Percentiles rank a stretch among this genome's conserved stretches.
Evolutionary conservation across 1,284 basidiomycete species (phyloP).

Genomic region (Trichosporon ovoides): DNA sequence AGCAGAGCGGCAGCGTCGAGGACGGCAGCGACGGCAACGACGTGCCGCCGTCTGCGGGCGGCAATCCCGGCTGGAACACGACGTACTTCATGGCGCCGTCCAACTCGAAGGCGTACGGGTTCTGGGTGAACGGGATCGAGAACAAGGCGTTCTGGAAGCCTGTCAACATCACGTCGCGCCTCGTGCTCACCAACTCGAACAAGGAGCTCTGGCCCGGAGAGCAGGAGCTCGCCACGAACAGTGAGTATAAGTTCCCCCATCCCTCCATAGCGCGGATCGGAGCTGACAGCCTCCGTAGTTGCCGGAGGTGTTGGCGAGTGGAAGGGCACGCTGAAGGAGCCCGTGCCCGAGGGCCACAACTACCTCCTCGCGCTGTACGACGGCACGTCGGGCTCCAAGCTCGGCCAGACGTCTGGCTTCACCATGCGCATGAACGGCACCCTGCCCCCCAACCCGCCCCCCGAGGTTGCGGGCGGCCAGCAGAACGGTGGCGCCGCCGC

Average conservation of each 20-base stretch:
- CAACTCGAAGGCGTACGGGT: slow-evolving; percentile 11
- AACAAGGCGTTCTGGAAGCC: slow-evolving; percentile 16
- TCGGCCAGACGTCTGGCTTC: not conserved
- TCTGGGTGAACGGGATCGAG: slow-evolving; percentile 18
- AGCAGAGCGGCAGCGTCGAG: not conserved
- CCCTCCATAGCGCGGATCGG: too few species aligned
- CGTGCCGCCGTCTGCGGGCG: not conserved
- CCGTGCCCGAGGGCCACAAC: not conserved
- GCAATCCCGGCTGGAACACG: slow-evolving; percentile 8
- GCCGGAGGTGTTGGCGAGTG: slow-evolving; percentile 1
- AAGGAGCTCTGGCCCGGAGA: not conserved
- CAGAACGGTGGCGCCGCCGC: not conserved
- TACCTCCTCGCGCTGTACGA: slow-evolving; percentile 1
- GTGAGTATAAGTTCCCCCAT: too few species aligned
- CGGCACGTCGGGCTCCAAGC: not conserved
- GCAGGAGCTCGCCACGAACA: not conserved
- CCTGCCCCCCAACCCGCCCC: not conserved
- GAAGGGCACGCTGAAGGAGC: not conserved
- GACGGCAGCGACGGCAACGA: not conserved
- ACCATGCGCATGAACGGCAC: not conserved
- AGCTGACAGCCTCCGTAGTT: not conserved
- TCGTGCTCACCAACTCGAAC: slow-evolving; percentile 14
- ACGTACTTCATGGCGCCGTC: slow-evolving; percentile 10
- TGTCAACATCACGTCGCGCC: slow-evolving; percentile 10
- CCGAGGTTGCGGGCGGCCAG: not conserved